A percentile compares a stretch with the other conserved stretches of the same genome.
Evolutionary conservation across 108 stramenopile species (phyloP).

Genomic region (Skeletonema grethae): DNA sequence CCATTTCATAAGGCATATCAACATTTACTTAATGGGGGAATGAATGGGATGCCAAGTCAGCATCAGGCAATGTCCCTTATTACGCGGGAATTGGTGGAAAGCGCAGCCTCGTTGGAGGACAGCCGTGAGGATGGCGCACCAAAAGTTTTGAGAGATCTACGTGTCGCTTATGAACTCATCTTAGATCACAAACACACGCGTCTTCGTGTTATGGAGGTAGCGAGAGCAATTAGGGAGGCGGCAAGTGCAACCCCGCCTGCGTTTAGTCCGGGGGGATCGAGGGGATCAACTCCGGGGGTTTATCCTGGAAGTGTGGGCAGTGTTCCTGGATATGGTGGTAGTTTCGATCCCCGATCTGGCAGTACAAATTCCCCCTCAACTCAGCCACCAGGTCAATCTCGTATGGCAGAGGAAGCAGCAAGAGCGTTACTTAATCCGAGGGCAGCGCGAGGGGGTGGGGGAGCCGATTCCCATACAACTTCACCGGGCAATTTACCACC

Average conservation of each 20-base stretch:
- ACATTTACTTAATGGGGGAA: conserved; percentile 49
- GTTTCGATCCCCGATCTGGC: conserved; percentile 49
- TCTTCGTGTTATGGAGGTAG: conserved; percentile 93
- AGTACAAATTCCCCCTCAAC: conserved; percentile 46
- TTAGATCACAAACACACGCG: conserved; percentile 96
- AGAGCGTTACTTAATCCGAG: conserved; percentile 77
- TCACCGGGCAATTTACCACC: conserved; percentile 58
- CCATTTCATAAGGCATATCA: conserved; percentile 86
- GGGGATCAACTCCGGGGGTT: conserved; percentile 86
- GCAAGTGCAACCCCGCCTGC: conserved; percentile 92
- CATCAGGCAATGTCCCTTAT: conserved; percentile 60
- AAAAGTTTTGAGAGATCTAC: conserved; percentile 85
- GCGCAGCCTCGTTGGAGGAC: conserved; percentile 82
- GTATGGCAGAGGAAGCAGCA: conserved; percentile 82
- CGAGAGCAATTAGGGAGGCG: conserved; percentile 88
- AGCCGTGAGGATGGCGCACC: conserved; percentile 80
- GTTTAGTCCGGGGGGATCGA: conserved; percentile 82
- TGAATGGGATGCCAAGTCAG: conserved; percentile 45
- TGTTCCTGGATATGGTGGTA: conserved; percentile 49
- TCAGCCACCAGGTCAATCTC: conserved; percentile 59
- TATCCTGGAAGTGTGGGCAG: conserved; percentile 52
- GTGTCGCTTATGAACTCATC: conserved; percentile 96
- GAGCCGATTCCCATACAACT: conserved; percentile 35
- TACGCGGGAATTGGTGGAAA: conserved; percentile 82
- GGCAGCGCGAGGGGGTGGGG: conserved; percentile 25